Evolutionary conservation across 2,329 filamentous ascomycete genomes (phyloP).

Genomic region (Colletotrichum cereale): DNA sequence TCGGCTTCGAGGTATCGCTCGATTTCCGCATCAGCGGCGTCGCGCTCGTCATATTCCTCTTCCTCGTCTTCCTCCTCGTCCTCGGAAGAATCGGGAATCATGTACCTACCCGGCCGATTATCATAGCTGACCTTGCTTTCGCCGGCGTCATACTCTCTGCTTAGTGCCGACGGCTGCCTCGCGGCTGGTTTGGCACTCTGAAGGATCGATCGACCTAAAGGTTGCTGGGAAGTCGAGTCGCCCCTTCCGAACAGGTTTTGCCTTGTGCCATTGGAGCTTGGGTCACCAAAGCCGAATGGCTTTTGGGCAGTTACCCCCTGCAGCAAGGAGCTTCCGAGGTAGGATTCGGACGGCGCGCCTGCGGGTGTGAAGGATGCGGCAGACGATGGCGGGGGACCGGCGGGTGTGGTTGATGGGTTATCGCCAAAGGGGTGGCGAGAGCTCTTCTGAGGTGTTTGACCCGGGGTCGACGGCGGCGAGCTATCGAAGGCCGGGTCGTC

Average conservation of each 20-base stretch:
- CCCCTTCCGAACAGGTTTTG: slow-evolving; percentile 54
- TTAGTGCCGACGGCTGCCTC: slow-evolving; percentile 65
- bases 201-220: slow-evolving; percentile 63
- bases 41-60: slow-evolving; percentile 46
- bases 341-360: slow-evolving; percentile 68
- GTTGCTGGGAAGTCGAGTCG: slow-evolving; percentile 54
- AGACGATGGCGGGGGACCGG: slow-evolving; percentile 64
- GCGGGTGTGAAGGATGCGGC: slow-evolving; percentile 67
- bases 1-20: slow-evolving; percentile 52
- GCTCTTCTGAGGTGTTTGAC: slow-evolving; percentile 31
- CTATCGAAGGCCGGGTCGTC: slow-evolving; percentile 56
- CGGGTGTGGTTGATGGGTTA: slow-evolving; percentile 66
- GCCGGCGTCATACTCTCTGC: slow-evolving; percentile 54
- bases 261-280: slow-evolving; percentile 47
- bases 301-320: slow-evolving; percentile 56
- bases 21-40: slow-evolving; percentile 51
- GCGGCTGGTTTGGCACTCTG: slow-evolving; percentile 47
- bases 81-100: slow-evolving; percentile 48
- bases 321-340: slow-evolving; percentile 67
- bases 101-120: slow-evolving; percentile 43
- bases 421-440: slow-evolving; percentile 55
- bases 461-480: slow-evolving; percentile 63
- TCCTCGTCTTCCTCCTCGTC: slow-evolving; percentile 47
- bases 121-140: slow-evolving; percentile 24
- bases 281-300: slow-evolving; percentile 54